Conservation (phyloP, 441 rosid species). For the Pelargonium australe region DNA sequence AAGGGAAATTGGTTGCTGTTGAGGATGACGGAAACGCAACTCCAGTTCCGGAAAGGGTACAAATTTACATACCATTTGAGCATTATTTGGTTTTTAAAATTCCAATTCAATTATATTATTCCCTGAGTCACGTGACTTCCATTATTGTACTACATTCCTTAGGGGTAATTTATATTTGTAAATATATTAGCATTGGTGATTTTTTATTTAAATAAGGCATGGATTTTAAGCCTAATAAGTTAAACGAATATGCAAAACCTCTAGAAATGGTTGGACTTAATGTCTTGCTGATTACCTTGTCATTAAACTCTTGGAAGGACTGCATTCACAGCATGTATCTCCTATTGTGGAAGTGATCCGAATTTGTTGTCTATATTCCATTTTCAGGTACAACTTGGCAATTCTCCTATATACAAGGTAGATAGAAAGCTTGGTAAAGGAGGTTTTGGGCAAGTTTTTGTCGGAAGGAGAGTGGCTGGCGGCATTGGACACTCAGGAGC, state of each 20-base stretch:
- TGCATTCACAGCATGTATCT: not conserved
- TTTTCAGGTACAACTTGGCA: slow-evolving; percentile 70
- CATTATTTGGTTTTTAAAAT: slow-evolving; percentile 7
- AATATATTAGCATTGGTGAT: no score
- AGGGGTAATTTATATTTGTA: no score
- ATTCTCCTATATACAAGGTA: slow-evolving; percentile 75
- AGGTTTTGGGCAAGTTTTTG: slow-evolving; percentile 96
- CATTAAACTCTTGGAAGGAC: no score
- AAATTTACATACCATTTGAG: slow-evolving; percentile 16
- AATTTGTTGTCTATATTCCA: slow-evolving; percentile 2
- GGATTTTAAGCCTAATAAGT: no score
- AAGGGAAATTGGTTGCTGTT: slow-evolving; percentile 22
- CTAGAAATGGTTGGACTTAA: no score
- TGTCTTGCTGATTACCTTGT: no score
- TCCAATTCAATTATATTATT: not conserved
- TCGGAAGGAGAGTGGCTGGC: slow-evolving; percentile 77
- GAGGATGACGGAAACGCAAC: slow-evolving; percentile 35
- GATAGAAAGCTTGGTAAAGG: slow-evolving; percentile 94
- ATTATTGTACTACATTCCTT: no score
- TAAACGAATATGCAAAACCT: no score
- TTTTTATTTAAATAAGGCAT: no score
- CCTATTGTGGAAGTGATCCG: slow-evolving; percentile 3
- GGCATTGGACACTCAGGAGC: slow-evolving; percentile 78
- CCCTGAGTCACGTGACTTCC: no score
- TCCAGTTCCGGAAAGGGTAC: slow-evolving; percentile 90